These are phyloP conservation scores for Trypanosoma conorhini DNA, from an alignment of 208 protist species.

Conservation along the genomic window DNA sequence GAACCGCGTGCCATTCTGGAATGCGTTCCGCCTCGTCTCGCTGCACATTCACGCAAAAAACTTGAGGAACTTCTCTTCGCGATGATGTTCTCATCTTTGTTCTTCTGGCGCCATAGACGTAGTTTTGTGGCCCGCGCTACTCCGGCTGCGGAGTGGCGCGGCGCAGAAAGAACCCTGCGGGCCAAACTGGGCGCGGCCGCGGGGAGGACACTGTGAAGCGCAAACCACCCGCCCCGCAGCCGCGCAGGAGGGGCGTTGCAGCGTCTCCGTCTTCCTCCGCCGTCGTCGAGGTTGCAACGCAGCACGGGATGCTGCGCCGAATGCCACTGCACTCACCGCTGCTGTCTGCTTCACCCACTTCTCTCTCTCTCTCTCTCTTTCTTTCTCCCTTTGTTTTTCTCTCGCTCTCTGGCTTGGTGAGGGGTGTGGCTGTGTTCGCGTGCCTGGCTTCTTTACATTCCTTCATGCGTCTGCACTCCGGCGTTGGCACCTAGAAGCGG, in stretches of 20 bases:
- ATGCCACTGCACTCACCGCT: too few relatives aligned
- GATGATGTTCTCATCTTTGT: slow-evolving; percentile 9
- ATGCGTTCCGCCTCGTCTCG: slow-evolving; percentile 18
- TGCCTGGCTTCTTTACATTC: neutral
- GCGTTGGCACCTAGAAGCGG: neutral
- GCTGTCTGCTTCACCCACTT: too few relatives aligned
- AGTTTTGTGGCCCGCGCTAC: too few relatives aligned
- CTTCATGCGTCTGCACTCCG: neutral
- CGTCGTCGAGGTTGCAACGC: too few relatives aligned
- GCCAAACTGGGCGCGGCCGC: too few relatives aligned
- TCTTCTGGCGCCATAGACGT: neutral
- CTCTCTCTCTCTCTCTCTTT: neutral
- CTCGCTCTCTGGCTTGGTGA: neutral
- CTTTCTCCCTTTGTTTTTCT: neutral
- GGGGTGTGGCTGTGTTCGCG: neutral
- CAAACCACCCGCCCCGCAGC: too few relatives aligned
- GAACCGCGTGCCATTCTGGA: slow-evolving; percentile 19
- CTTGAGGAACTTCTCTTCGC: slow-evolving; percentile 22
- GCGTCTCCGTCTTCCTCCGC: too few relatives aligned
- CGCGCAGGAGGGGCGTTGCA: too few relatives aligned
- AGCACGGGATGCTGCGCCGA: too few relatives aligned
- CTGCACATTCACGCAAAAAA: slow-evolving; percentile 40
- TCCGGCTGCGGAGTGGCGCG: too few relatives aligned
- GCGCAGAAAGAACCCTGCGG: too few relatives aligned
- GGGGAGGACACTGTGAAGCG: too few relatives aligned